Conservation (phyloP, 768 basidiomycete species). For the Mycena pura region DNA sequence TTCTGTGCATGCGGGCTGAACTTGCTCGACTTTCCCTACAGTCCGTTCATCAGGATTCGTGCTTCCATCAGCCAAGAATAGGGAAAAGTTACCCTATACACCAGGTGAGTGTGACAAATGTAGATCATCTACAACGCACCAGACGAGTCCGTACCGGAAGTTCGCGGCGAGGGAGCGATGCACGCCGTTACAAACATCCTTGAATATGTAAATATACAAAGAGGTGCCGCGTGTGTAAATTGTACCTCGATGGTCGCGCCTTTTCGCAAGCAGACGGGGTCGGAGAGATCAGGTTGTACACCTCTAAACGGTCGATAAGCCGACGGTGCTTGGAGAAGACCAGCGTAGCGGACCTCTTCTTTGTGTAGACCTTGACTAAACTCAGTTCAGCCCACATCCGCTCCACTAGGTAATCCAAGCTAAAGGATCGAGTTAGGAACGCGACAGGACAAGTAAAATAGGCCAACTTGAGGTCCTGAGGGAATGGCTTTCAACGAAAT, state of each 20-base stretch:
- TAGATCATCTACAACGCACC: conserved; percentile 54
- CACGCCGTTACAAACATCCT: conserved; percentile 92
- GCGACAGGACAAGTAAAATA: conserved; percentile 1
- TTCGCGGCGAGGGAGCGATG: conserved; percentile 89
- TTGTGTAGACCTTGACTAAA: conserved; percentile 93
- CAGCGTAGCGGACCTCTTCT: conserved; percentile 63
- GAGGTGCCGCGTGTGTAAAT: not conserved
- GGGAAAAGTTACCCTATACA: conserved; percentile 9
- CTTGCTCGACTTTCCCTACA: conserved; percentile 90
- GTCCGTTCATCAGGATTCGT: not conserved
- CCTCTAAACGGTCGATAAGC: conserved; percentile 45
- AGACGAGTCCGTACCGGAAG: conserved; percentile 94
- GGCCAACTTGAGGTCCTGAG: conserved; percentile 72
- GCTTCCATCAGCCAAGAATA: not conserved
- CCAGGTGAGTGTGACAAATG: not conserved
- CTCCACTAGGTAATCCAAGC: conserved; percentile 76
- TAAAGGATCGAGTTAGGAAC: conserved; percentile 40
- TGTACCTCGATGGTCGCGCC: conserved; percentile 91
- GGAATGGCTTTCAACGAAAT: not conserved
- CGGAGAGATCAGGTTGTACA: conserved; percentile 87
- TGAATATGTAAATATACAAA: not conserved
- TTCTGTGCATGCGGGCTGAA: conserved; percentile 95
- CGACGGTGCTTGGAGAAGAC: not conserved
- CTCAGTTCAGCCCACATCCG: conserved; percentile 82
- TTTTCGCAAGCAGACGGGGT: conserved; percentile 89